Base-by-base conservation (phyloP, 2,329 filamentous ascomycete species). In the Cytospora leucostoma region DNA sequence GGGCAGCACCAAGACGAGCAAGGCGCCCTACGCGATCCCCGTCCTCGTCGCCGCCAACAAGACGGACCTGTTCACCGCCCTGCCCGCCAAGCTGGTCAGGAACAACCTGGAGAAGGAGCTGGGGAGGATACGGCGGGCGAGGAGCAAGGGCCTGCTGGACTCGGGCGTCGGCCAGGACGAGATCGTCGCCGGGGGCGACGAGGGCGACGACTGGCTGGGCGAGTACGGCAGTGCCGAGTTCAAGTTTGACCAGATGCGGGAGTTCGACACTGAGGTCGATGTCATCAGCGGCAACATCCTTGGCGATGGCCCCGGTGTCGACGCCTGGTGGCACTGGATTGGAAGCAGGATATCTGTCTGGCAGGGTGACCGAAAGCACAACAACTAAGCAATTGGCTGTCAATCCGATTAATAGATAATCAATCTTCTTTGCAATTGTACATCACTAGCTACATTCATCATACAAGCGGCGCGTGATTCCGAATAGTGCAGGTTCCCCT, bases 11-110 rank as follows among this genome's bases (percentile, higher is more conserved):
- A 76, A 73, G 67, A 67, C 71, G 51, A 75, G 73, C 70, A 88
- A 86, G 69, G 80, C 80, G 0, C 82, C 85, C 0, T 77, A 80
- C 27, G 81, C 84, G 27, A 82, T 95, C 10, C 88, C 91, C 0
- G 83, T 99, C 8, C 82, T 99, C 40, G 80, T 99, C 38, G 93
- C 93, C 1, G 93, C 93, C 60, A 99, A 98, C 77, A 99, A 99
- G 82, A 84, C 93, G 73, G 95, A 99, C 74, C 82, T 99, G 1
- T 99, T 99, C 74, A 97, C 95, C 0, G 92, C 94, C 8, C 79
- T 97, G 58, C 95, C 95, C 0, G 85, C 91, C 0, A 83, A 84
- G 7, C 80, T 96, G 37, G 91, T 97, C 64, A 89, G 86, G 75
- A 82, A 82, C 59, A 86, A 84, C 67, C 80, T 99, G 15, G 93